Percentiles rank a stretch among this genome's conserved stretches.
These are phyloP conservation scores for Copromyces sp. DNA, from an alignment of 495 filamentous ascomycete genomes.

Conservation along the genomic window DNA sequence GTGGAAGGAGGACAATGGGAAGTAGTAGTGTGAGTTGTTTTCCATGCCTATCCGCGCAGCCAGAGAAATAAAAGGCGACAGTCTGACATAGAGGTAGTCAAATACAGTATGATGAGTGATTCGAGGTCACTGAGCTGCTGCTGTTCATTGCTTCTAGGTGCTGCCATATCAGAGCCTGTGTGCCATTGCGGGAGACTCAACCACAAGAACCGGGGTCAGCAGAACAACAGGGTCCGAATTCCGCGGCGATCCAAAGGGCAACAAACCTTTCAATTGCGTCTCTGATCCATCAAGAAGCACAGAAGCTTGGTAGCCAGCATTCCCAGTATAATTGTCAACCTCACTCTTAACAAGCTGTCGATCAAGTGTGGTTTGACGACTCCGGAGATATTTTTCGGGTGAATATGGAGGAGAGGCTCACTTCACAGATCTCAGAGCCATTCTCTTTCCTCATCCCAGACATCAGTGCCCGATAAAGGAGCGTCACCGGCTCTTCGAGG, in stretches of 20 bases:
- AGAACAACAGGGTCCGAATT: too few species aligned
- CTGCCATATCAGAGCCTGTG: not conserved
- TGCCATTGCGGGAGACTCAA: too few species aligned
- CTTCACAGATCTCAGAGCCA: not conserved
- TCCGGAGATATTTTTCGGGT: not conserved
- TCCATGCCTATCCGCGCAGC: not conserved
- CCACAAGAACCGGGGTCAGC: too few species aligned
- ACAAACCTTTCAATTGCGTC: too few species aligned
- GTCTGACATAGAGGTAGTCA: not conserved
- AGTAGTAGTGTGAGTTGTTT: not conserved
- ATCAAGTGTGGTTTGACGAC: too few species aligned
- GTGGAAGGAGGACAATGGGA: not conserved
- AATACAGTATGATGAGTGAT: not conserved
- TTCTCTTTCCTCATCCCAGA: not conserved
- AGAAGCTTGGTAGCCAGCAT: too few species aligned
- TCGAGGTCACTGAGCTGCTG: not conserved
- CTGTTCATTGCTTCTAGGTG: not conserved
- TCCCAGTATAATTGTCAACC: too few species aligned
- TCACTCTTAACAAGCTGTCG: too few species aligned
- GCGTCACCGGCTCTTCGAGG: not conserved
- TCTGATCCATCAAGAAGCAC: too few species aligned
- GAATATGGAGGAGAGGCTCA: not conserved
- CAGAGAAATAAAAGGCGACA: not conserved
- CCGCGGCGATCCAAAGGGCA: too few species aligned
- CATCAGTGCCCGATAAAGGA: not conserved